Evolutionary conservation across 257 asterid species (phyloP).

Genomic region (Capsicum pubescens): DNA sequence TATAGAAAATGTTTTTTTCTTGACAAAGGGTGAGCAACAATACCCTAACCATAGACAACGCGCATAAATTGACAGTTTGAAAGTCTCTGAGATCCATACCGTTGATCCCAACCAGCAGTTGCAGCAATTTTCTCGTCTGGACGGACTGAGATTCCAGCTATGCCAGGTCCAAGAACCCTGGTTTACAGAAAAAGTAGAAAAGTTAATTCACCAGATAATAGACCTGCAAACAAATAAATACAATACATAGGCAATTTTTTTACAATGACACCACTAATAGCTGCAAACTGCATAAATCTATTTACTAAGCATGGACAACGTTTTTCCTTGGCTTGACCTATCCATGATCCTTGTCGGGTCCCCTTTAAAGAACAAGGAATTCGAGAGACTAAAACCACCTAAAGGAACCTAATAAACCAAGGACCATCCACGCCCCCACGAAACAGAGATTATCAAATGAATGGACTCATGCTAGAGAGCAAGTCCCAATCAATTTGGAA

Average conservation of each 20-base stretch:
- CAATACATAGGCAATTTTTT: not conserved
- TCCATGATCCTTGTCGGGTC: no score
- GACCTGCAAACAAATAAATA: not conserved
- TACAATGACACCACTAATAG: not conserved
- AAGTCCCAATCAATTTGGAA: no score
- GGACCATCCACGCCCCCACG: no score
- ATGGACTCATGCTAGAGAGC: no score
- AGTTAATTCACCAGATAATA: not conserved
- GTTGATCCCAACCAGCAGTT: conserved; percentile 92
- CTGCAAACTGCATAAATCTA: not conserved
- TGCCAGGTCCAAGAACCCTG: conserved; percentile 78
- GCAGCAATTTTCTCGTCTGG: conserved; percentile 77
- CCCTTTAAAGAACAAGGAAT: no score
- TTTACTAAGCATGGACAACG: no score
- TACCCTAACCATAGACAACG: not conserved
- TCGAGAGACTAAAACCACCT: no score
- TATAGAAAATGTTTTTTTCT: not conserved
- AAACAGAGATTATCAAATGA: no score
- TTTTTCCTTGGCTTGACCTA: no score
- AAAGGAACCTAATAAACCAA: no score
- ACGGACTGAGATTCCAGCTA: conserved; percentile 69
- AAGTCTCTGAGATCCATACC: conserved; percentile 39
- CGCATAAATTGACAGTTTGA: not conserved
- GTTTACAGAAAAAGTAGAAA: not conserved
- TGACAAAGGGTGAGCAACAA: not conserved